Conservation (phyloP, 2,329 filamentous ascomycete genomes). For the Aspergillus pseudonomiae region DNA sequence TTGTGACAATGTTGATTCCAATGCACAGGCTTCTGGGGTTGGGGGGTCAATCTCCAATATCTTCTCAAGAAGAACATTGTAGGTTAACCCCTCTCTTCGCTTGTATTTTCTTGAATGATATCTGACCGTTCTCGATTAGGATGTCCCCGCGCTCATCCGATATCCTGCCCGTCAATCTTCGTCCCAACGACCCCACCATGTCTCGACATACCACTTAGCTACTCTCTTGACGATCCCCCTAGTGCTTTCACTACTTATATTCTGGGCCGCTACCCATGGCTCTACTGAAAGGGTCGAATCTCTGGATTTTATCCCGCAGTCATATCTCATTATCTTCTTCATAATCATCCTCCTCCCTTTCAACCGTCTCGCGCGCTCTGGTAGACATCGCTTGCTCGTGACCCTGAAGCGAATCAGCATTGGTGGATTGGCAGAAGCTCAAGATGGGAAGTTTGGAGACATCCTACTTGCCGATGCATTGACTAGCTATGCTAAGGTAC, state of each 20-base stretch:
- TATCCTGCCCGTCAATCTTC: conserved; percentile 76
- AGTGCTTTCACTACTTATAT: conserved; percentile 70
- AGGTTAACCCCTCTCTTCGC: conserved; percentile 30
- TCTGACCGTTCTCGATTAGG: conserved; percentile 49
- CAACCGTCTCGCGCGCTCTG: conserved; percentile 67
- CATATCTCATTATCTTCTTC: conserved; percentile 74
- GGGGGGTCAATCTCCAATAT: conserved; percentile 89
- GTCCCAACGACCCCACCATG: conserved; percentile 73
- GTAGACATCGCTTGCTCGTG: conserved; percentile 73
- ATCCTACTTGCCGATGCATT: conserved; percentile 90
- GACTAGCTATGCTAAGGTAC: conserved; percentile 90
- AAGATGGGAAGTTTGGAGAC: conserved; percentile 93
- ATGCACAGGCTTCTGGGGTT: conserved; percentile 82
- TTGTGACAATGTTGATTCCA: conserved; percentile 12
- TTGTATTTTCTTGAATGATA: neutral
- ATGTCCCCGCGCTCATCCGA: conserved; percentile 82
- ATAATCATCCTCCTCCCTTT: conserved; percentile 74
- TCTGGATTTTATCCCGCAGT: conserved; percentile 85
- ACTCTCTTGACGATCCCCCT: conserved; percentile 74
- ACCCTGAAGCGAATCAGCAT: conserved; percentile 78
- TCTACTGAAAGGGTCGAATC: conserved; percentile 69
- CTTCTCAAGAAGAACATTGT: conserved; percentile 77
- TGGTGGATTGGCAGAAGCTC: conserved; percentile 81
- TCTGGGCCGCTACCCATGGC: conserved; percentile 80
- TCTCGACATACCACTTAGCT: conserved; percentile 84